These are phyloP conservation scores for Gracilariopsis chorda DNA, from an alignment of 23 red algal genomes.

Conservation along the genomic window DNA sequence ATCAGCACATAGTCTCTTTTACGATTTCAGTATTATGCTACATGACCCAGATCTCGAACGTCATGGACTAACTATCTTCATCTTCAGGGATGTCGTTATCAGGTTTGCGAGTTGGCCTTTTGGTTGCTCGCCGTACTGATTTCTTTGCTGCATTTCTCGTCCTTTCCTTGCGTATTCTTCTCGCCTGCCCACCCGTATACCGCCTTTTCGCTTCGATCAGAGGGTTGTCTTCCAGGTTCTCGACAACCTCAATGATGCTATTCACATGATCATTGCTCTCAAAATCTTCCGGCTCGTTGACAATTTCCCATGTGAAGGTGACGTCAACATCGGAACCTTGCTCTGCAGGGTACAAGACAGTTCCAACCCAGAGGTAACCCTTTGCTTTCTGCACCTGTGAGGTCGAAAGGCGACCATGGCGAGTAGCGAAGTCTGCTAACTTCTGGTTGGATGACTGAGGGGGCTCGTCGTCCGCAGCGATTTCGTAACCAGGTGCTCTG, in stretches of 20 bases:
- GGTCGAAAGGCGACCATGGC: constrained; percentile 44
- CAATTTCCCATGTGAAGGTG: constrained; percentile 43
- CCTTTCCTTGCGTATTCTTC: constrained; percentile 73
- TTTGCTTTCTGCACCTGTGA: constrained; percentile 37
- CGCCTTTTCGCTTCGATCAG: constrained; percentile 31
- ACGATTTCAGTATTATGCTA: constrained; percentile 19
- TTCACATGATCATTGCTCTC: constrained; percentile 12
- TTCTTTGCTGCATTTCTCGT: constrained; percentile 37
- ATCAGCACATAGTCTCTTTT: neutral
- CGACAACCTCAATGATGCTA: constrained; percentile 14
- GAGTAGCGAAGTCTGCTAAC: constrained; percentile 54
- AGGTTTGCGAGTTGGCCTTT: constrained; percentile 57
- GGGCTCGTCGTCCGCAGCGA: constrained; percentile 53
- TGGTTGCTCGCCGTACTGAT: constrained; percentile 15
- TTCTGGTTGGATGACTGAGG: constrained; percentile 46
- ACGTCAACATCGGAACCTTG: constrained; percentile 30
- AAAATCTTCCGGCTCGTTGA: neutral
- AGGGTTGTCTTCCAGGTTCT: neutral
- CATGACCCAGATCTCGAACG: neutral
- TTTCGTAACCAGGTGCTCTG: constrained; percentile 50
- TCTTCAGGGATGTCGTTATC: constrained; percentile 59
- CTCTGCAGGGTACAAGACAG: constrained; percentile 41
- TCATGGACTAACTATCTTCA: neutral
- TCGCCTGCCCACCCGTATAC: constrained; percentile 60
- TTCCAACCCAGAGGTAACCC: constrained; percentile 60